Evolutionary conservation across 164 flowering plant species (phyloP).

Genomic region (Litsea cubeba): DNA sequence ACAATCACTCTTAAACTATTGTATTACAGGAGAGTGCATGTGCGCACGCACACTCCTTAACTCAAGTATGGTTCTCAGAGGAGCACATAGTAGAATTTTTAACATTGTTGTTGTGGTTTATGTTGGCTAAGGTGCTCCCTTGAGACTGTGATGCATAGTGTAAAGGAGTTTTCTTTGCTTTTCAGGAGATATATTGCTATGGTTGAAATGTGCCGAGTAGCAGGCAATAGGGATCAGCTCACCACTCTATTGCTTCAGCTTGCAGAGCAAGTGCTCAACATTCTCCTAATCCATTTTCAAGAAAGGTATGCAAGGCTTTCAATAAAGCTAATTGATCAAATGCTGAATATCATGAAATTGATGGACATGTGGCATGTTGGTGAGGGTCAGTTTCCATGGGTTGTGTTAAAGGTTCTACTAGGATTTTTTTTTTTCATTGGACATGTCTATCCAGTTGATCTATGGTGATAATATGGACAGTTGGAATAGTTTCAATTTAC

Average conservation of each 20-base stretch:
- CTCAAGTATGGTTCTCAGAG: no score
- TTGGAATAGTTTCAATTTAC: no score
- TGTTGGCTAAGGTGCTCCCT: not conserved
- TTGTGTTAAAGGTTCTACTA: no score
- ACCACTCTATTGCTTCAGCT: slow-evolving; percentile 63
- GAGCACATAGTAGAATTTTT: no score
- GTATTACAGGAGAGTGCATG: no score
- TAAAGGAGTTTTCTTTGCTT: not conserved
- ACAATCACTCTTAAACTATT: no score
- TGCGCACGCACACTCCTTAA: no score
- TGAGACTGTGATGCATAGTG: not conserved
- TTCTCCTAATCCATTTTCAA: slow-evolving; percentile 67
- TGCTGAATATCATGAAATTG: no score
- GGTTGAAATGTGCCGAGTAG: slow-evolving; percentile 88
- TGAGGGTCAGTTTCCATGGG: no score
- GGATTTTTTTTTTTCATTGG: no score
- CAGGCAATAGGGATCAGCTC: slow-evolving; percentile 68
- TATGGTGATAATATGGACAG: not conserved
- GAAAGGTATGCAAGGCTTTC: slow-evolving; percentile 43
- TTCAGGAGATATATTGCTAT: slow-evolving; percentile 87
- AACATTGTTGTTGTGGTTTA: not conserved
- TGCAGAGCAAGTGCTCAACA: slow-evolving; percentile 66
- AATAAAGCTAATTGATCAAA: no score
- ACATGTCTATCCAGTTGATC: not conserved
- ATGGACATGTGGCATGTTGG: no score